These are phyloP conservation scores for Trifolium repens DNA, from an alignment of 306 rosid genomes.

Conservation along the genomic window DNA sequence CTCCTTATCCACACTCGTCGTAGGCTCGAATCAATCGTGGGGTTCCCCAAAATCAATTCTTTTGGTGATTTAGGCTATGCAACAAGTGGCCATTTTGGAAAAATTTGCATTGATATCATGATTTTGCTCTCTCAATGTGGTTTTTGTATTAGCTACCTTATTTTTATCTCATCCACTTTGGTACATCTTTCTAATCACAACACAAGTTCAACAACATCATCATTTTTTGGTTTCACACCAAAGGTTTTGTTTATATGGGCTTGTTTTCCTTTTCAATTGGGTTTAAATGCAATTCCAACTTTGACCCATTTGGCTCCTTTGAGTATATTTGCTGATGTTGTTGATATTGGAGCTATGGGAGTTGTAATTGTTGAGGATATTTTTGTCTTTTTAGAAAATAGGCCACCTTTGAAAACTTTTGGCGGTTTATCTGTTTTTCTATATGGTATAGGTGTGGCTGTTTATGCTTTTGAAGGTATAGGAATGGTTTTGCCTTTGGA, in stretches of 20 bases:
- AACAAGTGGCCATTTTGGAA: constrained; percentile 52
- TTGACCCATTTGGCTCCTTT: constrained; percentile 77
- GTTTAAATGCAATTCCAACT: constrained; percentile 65
- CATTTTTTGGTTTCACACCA: constrained; percentile 53
- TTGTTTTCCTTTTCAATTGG: constrained; percentile 72
- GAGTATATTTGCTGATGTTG: constrained; percentile 69
- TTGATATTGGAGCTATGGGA: constrained; percentile 65
- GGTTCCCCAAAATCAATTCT: constrained; percentile 51
- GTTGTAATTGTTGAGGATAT: constrained; percentile 66
- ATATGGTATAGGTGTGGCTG: constrained; percentile 74
- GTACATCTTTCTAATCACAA: constrained; percentile 39
- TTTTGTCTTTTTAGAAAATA: constrained; percentile 46
- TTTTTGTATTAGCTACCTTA: constrained; percentile 66
- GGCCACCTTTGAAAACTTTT: constrained; percentile 59
- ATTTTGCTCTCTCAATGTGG: constrained; percentile 64
- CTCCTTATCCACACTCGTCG: constrained; percentile 66
- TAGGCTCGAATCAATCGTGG: constrained; percentile 48
- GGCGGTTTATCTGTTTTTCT: constrained; percentile 56
- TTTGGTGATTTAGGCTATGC: constrained; percentile 67
- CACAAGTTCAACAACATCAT: neutral
- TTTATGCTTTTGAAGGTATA: constrained; percentile 72
- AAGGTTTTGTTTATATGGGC: constrained; percentile 59
- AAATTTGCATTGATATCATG: constrained; percentile 54
- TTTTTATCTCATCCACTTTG: constrained; percentile 61
- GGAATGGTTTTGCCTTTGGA: constrained; percentile 73